Base-by-base conservation (phyloP, 345 rosid genomes). In the Salix arbutifolia region DNA sequence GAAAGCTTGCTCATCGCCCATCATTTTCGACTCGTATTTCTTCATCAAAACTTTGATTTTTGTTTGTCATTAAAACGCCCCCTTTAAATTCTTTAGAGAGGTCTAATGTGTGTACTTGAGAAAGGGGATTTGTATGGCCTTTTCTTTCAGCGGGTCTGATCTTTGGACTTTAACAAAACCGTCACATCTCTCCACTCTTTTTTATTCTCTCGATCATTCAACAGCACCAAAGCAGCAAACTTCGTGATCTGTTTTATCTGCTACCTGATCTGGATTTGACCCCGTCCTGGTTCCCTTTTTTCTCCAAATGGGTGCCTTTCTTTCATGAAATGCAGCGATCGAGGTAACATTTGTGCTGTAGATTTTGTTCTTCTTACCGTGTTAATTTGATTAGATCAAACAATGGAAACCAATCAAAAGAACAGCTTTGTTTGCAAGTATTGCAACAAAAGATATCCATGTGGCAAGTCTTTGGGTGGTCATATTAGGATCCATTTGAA, bases 381-480 rank as follows among this genome's bases (percentile, higher is more conserved):
- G 85, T 73, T 48, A 74, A 78, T 70, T 80, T 79, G 72, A 72
- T 72, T 70, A 60, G 78, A 80, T 81, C 77, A 69, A 76, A 26
- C 74, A 37, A 89, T 91, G 97, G 97, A 92, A 69, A 72, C 80
- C 65, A 84, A 65, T 85, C 86, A 81, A 71, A 87, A 85, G 86
- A 89, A 79, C 87, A 87, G 83, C 81, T 93, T 87, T 71, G 85
- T 83, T 30, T 94, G 98, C 85, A 94, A 87, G 88, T 88, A 72
- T 78, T 90, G 98, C 84, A 81, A 81, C 86, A 94, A 89, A 87
- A 88, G 83, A 77, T 94, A 83, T 65, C 86, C 91, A 16, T 90
- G 96, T 81, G 97, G 96, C 35, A 94, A 92, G 86, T 90, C 97
- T 69, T 87, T 94, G 19, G 97, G 98, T 52, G 96, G 98, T 70